phyloP scores from a whole-genome alignment of 2,329 filamentous ascomycete species.

The Neopestalotiopsis clavispora region DNA sequence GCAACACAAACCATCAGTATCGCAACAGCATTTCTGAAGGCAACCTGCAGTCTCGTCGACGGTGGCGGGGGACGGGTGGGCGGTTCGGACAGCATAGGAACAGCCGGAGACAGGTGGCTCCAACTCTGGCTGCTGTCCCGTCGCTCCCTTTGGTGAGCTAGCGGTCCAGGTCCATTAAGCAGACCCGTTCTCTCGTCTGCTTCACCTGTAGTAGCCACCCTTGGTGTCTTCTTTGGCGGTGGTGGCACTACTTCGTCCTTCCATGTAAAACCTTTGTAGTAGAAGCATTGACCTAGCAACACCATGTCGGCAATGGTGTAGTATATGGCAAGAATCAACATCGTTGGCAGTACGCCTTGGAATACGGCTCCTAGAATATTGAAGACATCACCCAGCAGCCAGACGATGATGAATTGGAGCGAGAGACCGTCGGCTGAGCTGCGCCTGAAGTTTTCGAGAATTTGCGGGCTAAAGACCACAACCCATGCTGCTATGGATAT shows the following conservation, averaged over 20 bases:
- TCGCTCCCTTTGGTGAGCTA: conserved; percentile 46
- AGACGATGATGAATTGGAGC: conserved; percentile 89
- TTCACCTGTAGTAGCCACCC: conserved; percentile 37
- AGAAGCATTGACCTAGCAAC: conserved; percentile 88
- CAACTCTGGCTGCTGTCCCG: conserved; percentile 63
- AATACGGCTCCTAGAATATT: conserved; percentile 93
- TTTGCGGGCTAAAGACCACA: conserved; percentile 96
- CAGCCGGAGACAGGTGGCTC: conserved; percentile 77
- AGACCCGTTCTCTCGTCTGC: conserved; percentile 60
- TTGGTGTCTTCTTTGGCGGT: conserved; percentile 44
- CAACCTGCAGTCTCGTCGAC: conserved; percentile 58
- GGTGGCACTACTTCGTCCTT: conserved; percentile 55
- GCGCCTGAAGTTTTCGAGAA: conserved; percentile 91
- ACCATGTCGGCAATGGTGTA: conserved; percentile 93
- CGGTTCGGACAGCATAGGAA: conserved; percentile 68
- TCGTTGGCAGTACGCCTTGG: conserved; percentile 91
- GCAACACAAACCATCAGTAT: conserved; percentile 83
- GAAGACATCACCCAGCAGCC: conserved; percentile 93
- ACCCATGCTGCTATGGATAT: conserved; percentile 98
- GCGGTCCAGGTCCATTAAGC: conserved; percentile 49
- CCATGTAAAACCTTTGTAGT: conserved; percentile 85
- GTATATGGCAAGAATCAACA: conserved; percentile 92
- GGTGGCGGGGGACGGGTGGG: conserved; percentile 48
- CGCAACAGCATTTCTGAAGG: conserved; percentile 76
- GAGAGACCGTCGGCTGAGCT: conserved; percentile 86